These are phyloP conservation scores for Reutealis trisperma DNA, from an alignment of 345 rosid species.

Conservation along the genomic window DNA sequence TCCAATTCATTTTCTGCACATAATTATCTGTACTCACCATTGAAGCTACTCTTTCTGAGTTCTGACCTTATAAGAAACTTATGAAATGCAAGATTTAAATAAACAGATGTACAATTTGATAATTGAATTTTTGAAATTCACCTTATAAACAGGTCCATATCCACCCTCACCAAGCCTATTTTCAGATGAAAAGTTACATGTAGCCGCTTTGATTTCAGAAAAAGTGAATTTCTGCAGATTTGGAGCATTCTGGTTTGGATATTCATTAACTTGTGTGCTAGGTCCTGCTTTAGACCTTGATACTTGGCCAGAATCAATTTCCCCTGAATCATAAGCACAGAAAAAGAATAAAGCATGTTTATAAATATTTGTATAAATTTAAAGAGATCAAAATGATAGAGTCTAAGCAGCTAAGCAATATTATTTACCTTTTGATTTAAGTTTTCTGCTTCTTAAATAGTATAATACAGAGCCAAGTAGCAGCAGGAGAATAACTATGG, in stretches of 20 bases:
- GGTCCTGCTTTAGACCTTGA: background rate
- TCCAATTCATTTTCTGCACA: too few species aligned
- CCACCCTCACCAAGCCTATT: slow-evolving; percentile 51
- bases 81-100: background rate
- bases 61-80: background rate
- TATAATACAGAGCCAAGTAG: slow-evolving; percentile 7
- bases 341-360: too few species aligned
- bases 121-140: background rate
- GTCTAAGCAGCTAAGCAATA: too few species aligned
- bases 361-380: too few species aligned
- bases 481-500: slow-evolving; percentile 11
- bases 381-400: too few species aligned
- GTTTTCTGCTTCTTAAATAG: slow-evolving; percentile 18
- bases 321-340: background rate
- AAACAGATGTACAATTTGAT: too few species aligned
- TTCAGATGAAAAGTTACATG: slow-evolving; percentile 36
- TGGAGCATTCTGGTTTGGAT: slow-evolving; percentile 22
- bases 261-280: background rate
- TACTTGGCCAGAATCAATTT: background rate
- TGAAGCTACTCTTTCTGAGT: too few species aligned
- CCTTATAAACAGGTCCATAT: slow-evolving; percentile 51
- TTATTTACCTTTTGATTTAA: slow-evolving; percentile 23
- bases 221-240: slow-evolving; percentile 31
- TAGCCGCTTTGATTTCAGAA: slow-evolving; percentile 33
- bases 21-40: too few species aligned